Conservation (phyloP, 805 yeast species). For the Suhomyces kilbournensis region DNA sequence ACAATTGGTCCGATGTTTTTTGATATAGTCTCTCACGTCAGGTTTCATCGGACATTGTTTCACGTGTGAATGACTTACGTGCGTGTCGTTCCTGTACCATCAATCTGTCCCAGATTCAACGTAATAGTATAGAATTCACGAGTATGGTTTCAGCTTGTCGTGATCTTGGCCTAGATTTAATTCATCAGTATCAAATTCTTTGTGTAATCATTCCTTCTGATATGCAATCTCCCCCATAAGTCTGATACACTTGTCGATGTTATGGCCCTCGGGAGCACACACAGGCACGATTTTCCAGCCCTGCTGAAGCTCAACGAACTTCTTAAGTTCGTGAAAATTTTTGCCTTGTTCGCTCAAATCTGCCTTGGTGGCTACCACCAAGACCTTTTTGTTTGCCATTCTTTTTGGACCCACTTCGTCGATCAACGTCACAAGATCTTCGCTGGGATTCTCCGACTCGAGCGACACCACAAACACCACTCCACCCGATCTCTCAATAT, state of each 20-base stretch:
- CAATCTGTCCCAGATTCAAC: background rate
- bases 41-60: background rate
- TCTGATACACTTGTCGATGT: conserved; percentile 63
- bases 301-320: conserved; percentile 35
- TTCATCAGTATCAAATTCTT: background rate
- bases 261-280: conserved; percentile 73
- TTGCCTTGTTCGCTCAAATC: conserved; percentile 59
- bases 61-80: background rate
- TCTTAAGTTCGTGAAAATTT: conserved; percentile 45
- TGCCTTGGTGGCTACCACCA: conserved; percentile 93
- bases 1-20: background rate
- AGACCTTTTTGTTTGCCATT: conserved; percentile 55
- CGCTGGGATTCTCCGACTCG: conserved; percentile 63
- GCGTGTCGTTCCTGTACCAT: background rate
- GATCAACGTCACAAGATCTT: conserved; percentile 60
- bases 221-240: conserved; percentile 65
- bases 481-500: conserved; percentile 88
- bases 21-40: background rate
- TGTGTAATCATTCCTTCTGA: background rate
- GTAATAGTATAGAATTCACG: background rate
- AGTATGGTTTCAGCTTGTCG: background rate
- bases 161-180: background rate
- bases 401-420: conserved; percentile 70
- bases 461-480: conserved; percentile 82
- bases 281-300: conserved; percentile 78